These are phyloP conservation scores for Hypsizygus marmoreus DNA, from an alignment of 768 basidiomycete genomes.

Conservation along the genomic window DNA sequence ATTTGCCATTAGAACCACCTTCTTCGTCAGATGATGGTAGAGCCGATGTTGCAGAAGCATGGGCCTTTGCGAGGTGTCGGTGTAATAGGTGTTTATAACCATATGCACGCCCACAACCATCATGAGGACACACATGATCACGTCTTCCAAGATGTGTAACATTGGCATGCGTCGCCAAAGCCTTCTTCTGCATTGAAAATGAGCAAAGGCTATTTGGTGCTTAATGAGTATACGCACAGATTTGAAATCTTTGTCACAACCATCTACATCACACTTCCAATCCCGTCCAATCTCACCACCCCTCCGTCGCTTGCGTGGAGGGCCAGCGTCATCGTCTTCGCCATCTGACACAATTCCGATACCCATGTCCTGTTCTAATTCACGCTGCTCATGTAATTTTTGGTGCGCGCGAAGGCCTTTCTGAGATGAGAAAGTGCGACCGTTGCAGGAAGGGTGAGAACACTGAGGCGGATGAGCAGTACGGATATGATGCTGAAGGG, in stretches of 20 bases:
- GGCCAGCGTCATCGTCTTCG: conserved; percentile 27
- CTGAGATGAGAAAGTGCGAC: conserved; percentile 71
- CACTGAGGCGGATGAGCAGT: conserved; percentile 83
- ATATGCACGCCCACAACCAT: conserved; percentile 64
- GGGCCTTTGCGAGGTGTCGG: conserved; percentile 65
- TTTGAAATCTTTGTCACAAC: conserved; percentile 85
- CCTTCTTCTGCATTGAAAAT: conserved; percentile 62
- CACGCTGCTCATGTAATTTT: conserved; percentile 75
- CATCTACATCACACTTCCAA: conserved; percentile 67
- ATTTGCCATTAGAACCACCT: conserved; percentile 5
- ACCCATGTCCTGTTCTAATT: conserved; percentile 51
- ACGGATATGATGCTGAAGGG: conserved; percentile 82
- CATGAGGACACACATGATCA: conserved; percentile 66
- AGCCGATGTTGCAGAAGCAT: conserved; percentile 30
- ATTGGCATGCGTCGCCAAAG: conserved; percentile 68
- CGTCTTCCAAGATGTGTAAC: conserved; percentile 75
- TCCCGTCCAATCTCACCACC: conserved; percentile 80
- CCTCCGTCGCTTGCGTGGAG: conserved; percentile 56
- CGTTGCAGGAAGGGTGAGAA: conserved; percentile 64
- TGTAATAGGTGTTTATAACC: conserved; percentile 87
- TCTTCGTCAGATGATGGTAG: conserved; percentile 8
- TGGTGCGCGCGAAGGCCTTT: conserved; percentile 79
- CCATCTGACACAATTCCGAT: conserved; percentile 30
- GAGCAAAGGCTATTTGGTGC: not conserved
- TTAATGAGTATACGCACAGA: conserved; percentile 50